phyloP scores from a whole-genome alignment of 1,139 yeast species.

The Geotrichum bryndzae region DNA sequence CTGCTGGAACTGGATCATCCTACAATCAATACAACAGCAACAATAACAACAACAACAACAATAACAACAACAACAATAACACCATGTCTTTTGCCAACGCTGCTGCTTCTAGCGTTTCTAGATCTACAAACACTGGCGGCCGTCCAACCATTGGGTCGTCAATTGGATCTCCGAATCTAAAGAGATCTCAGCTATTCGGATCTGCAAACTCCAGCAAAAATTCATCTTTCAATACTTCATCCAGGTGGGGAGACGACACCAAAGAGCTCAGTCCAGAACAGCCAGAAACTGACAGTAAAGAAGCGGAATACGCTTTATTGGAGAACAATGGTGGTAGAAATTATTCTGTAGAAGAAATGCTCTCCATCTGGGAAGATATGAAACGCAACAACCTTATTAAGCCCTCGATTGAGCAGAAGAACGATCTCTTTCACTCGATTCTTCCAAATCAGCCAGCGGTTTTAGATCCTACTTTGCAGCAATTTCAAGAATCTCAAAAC shows the following conservation, averaged over 20 bases:
- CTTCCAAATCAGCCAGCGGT: slow-evolving; percentile 23
- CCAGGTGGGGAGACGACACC: slow-evolving; percentile 5
- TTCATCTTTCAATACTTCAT: background rate
- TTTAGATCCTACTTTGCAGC: slow-evolving; percentile 10
- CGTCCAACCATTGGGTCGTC: slow-evolving; percentile 10
- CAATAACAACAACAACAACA: slow-evolving; percentile 7
- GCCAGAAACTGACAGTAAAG: slow-evolving; percentile 2
- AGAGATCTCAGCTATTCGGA: slow-evolving; percentile 5
- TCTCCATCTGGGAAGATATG: slow-evolving; percentile 48
- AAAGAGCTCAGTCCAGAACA: background rate
- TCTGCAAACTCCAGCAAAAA: background rate
- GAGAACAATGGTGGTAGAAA: slow-evolving; percentile 27
- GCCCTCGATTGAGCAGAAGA: slow-evolving; percentile 32
- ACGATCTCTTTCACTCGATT: slow-evolving; percentile 22
- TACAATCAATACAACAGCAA: background rate
- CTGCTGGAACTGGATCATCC: slow-evolving; percentile 20
- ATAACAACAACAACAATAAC: slow-evolving; percentile 1
- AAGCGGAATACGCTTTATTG: slow-evolving; percentile 3
- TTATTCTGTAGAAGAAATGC: slow-evolving; percentile 50
- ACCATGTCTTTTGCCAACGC: slow-evolving; percentile 20
- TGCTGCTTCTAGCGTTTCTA: slow-evolving; percentile 14
- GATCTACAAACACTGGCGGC: slow-evolving; percentile 10
- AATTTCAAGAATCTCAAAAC: slow-evolving; percentile 4
- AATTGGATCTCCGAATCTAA: background rate
- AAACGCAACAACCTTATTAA: slow-evolving; percentile 32